These are phyloP conservation scores for Xylaria sp. DNA, from an alignment of 2,329 filamentous ascomycete species.

Conservation along the genomic window DNA sequence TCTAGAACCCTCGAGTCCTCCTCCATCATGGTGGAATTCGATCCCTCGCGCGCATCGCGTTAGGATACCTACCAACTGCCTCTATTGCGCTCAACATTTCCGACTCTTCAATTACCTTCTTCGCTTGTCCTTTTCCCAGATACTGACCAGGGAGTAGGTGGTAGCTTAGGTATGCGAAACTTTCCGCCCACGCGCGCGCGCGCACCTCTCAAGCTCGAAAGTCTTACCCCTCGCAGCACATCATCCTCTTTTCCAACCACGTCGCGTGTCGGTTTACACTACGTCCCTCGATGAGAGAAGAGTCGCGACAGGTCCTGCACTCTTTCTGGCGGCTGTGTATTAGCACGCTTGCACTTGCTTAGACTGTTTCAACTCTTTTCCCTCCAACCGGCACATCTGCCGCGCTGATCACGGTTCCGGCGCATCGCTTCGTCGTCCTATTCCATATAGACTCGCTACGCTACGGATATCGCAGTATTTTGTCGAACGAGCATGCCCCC, in stretches of 20 bases:
- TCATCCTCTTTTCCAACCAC: neutral
- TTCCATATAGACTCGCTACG: constrained; percentile 3
- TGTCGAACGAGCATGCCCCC: constrained; percentile 39
- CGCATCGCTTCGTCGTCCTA: neutral
- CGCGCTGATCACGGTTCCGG: neutral
- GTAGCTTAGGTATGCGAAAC: neutral
- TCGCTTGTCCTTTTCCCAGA: neutral
- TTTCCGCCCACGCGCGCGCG: neutral
- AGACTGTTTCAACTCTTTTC: neutral
- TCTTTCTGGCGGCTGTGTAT: neutral
- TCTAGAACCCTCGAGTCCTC: neutral
- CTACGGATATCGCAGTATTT: constrained; percentile 28
- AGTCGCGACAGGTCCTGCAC: neutral
- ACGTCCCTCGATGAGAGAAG: constrained; percentile 7
- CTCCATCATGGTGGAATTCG: neutral
- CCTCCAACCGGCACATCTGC: neutral
- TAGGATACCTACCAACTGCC: neutral
- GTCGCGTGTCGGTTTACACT: neutral
- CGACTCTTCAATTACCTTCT: neutral
- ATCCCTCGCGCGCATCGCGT: constrained; percentile 6
- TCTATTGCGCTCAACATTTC: neutral
- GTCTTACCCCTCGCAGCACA: neutral
- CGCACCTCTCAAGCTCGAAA: neutral
- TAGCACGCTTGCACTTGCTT: constrained; percentile 2
- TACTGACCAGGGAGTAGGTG: constrained; percentile 11